These are phyloP conservation scores for Plasmodium vivax DNA, from an alignment of 169 alveolate genomes.

Conservation along the genomic window DNA sequence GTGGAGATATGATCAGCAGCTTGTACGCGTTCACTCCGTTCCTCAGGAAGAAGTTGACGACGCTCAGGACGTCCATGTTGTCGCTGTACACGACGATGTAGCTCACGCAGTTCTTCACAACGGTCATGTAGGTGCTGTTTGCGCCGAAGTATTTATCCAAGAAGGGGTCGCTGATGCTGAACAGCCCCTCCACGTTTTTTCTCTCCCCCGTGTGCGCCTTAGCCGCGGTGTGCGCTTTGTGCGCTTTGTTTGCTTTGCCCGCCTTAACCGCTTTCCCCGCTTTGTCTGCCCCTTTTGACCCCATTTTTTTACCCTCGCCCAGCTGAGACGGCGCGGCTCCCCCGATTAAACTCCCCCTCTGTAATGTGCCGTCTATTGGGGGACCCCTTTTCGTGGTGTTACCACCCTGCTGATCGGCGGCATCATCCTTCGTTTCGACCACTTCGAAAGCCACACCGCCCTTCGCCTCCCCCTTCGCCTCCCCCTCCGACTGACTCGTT, in stretches of 20 bases:
- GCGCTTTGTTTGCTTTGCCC: background rate
- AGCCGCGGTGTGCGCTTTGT: background rate
- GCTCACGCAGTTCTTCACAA: conserved; percentile 43
- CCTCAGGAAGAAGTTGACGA: conserved; percentile 28
- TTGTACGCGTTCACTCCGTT: conserved; percentile 24
- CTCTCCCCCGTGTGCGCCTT: background rate
- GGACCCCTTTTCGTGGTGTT: background rate
- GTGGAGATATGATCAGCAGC: conserved; percentile 38
- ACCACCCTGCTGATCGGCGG: background rate
- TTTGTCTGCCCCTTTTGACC: too few species aligned
- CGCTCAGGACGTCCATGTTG: conserved; percentile 29
- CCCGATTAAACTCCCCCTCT: background rate
- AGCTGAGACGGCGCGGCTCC: background rate
- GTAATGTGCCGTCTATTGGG: background rate
- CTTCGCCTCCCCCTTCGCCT: background rate
- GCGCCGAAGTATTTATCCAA: conserved; percentile 39
- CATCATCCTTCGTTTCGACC: background rate
- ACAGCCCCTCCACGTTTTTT: conserved; percentile 25
- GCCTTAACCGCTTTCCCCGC: background rate
- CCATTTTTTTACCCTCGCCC: background rate
- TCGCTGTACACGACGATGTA: conserved; percentile 54
- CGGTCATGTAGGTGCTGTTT: conserved; percentile 50
- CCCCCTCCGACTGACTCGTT: background rate
- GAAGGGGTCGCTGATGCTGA: conserved; percentile 66
- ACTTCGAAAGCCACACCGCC: background rate